Evolutionary conservation across 768 basidiomycete species (phyloP), one percentile per base, ranked within the genome.

Genomic region (Chalciporus piperatus): DNA sequence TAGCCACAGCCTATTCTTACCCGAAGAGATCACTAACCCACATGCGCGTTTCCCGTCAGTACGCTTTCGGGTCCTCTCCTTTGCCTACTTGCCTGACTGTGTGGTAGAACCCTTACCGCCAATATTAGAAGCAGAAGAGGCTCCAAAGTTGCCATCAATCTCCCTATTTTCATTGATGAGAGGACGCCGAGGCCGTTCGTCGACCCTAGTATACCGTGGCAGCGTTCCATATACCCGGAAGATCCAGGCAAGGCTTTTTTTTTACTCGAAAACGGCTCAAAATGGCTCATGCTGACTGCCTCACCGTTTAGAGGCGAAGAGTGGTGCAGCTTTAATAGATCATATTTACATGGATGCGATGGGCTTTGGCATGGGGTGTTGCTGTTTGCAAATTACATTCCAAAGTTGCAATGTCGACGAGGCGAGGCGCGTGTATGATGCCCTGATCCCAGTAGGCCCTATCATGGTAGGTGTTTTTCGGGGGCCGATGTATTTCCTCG

Each of bases 281-380:
- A 50, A 33, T 39, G 11, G n/a, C 46, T 63, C 43, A 52, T 41
- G 37, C 50, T 16, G 27, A 20, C n/a, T 46, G 14, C 23, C 1
- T 44, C 41, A 41, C 17, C 20, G 9, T 30, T 2, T 45, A 90
- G 93, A 97, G 76, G 94, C 94, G 1, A 90, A 85, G 71, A 78
- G 84, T 55, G 94, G 95, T 2, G 92, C 94, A 5, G 94, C 95
- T 14, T 77, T 92, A 32, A 74, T 77, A 28, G 85, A 96, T 66
- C 95, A 98, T 69, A 91, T 99, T 56, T 98, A 98, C 67, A 81
- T 98, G 76, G 97, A 99, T 68, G 95, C 97, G 9, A 98, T 98
- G 97, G 96, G 95, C 25, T 99, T 99, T 68, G 97, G 97, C 42
- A 99, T 98, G 97, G 97, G 97, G 6, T 98, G 96, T 59, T 96